A percentile compares a stretch with the other conserved stretches of the same genome.
phyloP scores from a whole-genome alignment of 495 filamentous ascomycete species.

The Xylaria sp. region DNA sequence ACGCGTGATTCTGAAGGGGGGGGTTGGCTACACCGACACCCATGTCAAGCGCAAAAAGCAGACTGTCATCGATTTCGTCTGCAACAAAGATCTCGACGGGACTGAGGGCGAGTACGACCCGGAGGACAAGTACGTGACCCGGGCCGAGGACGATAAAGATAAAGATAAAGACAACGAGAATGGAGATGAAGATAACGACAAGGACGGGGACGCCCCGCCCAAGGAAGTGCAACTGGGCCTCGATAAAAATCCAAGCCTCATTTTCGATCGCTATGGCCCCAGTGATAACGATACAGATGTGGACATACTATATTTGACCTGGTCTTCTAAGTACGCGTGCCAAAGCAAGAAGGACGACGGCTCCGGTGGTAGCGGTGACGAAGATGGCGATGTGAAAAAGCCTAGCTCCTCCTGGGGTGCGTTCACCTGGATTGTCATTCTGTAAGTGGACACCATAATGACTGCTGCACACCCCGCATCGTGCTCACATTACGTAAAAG shows the following conservation, averaged over 20 bases:
- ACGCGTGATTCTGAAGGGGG: constrained; percentile 72
- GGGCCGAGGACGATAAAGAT: constrained; percentile 20
- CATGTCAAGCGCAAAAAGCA: constrained; percentile 59
- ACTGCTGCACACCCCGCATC: background rate
- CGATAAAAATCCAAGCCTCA: constrained; percentile 64
- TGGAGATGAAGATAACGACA: constrained; percentile 35
- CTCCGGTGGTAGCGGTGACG: constrained; percentile 30
- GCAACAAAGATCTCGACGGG: constrained; percentile 71
- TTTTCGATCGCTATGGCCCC: constrained; percentile 71
- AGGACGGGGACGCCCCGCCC: constrained; percentile 43
- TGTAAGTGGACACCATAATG: constrained; percentile 67
- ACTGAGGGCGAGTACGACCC: constrained; percentile 67
- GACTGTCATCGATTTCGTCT: constrained; percentile 85
- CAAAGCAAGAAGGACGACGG: constrained; percentile 62
- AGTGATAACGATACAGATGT: constrained; percentile 53
- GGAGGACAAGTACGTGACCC: constrained; percentile 49
- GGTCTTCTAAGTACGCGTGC: constrained; percentile 88
- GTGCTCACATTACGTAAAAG: constrained; percentile 51
- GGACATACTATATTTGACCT: constrained; percentile 73
- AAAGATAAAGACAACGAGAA: constrained; percentile 31
- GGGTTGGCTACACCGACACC: constrained; percentile 57
- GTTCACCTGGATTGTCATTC: constrained; percentile 96
- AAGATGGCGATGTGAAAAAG: constrained; percentile 33
- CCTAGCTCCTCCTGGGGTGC: constrained; percentile 76
- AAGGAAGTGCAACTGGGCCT: constrained; percentile 53